phyloP scores from a whole-genome alignment of 2,329 filamentous ascomycete species.

The Curvularia spicifera region DNA sequence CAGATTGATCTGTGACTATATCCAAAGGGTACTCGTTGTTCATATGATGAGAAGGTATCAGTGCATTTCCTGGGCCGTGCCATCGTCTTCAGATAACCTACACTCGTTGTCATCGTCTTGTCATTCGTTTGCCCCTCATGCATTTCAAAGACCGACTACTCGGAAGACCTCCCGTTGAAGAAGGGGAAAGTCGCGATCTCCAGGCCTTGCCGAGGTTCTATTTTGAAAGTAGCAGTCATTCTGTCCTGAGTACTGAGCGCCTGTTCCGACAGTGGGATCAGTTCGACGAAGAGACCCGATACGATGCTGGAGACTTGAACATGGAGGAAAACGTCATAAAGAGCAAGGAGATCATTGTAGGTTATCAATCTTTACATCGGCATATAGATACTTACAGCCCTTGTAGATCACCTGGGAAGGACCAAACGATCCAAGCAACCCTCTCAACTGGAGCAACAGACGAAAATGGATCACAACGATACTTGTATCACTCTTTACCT shows the following conservation, averaged over 20 bases:
- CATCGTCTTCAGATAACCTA: background rate
- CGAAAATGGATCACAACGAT: constrained; percentile 56
- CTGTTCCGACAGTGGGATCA: constrained; percentile 25
- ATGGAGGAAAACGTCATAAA: constrained; percentile 9
- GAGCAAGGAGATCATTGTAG: constrained; percentile 28
- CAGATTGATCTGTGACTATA: constrained; percentile 1
- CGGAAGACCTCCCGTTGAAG: constrained; percentile 11
- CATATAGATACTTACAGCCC: constrained; percentile 14
- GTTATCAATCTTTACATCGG: background rate
- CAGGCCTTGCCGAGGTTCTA: constrained; percentile 26
- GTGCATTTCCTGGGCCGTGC: background rate
- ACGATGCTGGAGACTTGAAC: constrained; percentile 17
- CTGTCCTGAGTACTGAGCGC: constrained; percentile 30
- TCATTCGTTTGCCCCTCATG: constrained; percentile 18
- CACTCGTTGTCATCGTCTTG: background rate
- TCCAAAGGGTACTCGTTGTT: background rate
- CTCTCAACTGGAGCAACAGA: constrained; percentile 55
- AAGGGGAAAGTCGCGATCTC: constrained; percentile 10
- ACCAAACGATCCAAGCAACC: constrained; percentile 54
- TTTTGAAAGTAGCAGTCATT: constrained; percentile 26
- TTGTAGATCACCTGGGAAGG: constrained; percentile 53
- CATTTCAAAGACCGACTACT: constrained; percentile 22
- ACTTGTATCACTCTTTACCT: constrained; percentile 51
- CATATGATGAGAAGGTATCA: constrained; percentile 3
- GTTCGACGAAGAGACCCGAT: constrained; percentile 19